Base-by-base conservation (phyloP, 805 yeast species). In the Metschnikowia continentalis region DNA sequence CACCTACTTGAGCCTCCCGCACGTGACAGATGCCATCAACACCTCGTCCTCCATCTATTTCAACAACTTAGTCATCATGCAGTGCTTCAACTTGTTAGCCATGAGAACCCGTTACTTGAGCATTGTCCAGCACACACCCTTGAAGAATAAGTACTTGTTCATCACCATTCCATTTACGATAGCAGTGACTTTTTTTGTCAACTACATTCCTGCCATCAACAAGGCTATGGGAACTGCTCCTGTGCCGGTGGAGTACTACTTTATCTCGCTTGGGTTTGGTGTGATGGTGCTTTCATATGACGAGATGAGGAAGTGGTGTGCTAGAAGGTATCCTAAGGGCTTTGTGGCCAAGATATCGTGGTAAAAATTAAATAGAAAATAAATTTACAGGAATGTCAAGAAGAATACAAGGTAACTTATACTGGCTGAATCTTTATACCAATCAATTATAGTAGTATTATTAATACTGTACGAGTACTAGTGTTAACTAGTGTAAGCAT, bases 251-350 rank as follows among this genome's bases (percentile, higher is more conserved):
- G 73, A 75, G 54, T 72, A 70, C 58, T 77, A 69, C 57, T 72
- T 78, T 54, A 69, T 76, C 41, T 75, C 81, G 1, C 36, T 76
- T 42, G 79, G 76, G 0, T 71, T 78, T 56, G 81, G 80, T 15
- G 33, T 61, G 2, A 60, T 69, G n/a, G 67, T 77, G 7, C 52
- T 76, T 40, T 40, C 57, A 5, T 67, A 66, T 52, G 82, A 78
- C 54, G 82, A 78, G 58, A 23, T 64, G 26, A 64, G 81, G 54
- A 77, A 77, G 55, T 54, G 60, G 15, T 10, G 52, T 8, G 65
- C 62, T 10, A 65, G 81, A 57, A 66, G 56, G 42, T 62, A 65
- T 51, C 80, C 81, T 14, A 60, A 61, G 4, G 54, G 74, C 2
- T 33, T 70, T 15, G 14, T 73, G 7, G 78, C 80, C 6, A 65